Evolutionary conservation across 306 rosid genomes (phyloP), one percentile per base, ranked within the genome.

Genomic region (Inga laurina): DNA sequence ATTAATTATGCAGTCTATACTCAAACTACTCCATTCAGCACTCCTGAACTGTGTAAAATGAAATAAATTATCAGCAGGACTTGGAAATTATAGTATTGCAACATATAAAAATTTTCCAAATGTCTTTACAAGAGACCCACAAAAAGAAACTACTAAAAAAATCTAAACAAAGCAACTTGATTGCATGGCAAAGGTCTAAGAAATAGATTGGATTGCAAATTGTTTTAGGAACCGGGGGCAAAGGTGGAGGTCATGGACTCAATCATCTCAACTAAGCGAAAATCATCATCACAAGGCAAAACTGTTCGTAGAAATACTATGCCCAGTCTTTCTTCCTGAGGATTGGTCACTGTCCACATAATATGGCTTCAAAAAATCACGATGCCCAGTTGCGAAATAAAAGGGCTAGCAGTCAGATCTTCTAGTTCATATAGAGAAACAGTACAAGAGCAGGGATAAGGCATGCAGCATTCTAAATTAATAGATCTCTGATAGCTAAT

Each of bases 261-360:
- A 72, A 44, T 30, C 45, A 73, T 61, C 75, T 24, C 68, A 81
- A 68, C 69, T 56, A 68, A 65, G 46, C 74, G 68, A 79, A 86
- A 76, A 76, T 52, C 19, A 70, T 32, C 71, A 32, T 32, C 44
- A 5, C 41, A 32, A 65, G 43, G 16, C 49, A 83, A 79, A 71
- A 67, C 56, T 75, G 77, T 86, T 46, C 61, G 76, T 30, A 14
- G 69, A 82, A 84, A 48, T 72, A 30, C 39, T 51, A 83, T 64
- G 72, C 75, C 65, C 57, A 71, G 56, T 74, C n/a, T 37, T 79
- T 79, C 83, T 75, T 56, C 41, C 24, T 1, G 62, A 67, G 21
- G 51, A 57, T 68, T 16, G n/a, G 44, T 78, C 57, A 35, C 67
- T n/a, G 35, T 18, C 67, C 39, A 13, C 43, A 21, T 7, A 44